Base-by-base conservation (phyloP, 345 rosid genomes). In the Ailanthus altissimus region DNA sequence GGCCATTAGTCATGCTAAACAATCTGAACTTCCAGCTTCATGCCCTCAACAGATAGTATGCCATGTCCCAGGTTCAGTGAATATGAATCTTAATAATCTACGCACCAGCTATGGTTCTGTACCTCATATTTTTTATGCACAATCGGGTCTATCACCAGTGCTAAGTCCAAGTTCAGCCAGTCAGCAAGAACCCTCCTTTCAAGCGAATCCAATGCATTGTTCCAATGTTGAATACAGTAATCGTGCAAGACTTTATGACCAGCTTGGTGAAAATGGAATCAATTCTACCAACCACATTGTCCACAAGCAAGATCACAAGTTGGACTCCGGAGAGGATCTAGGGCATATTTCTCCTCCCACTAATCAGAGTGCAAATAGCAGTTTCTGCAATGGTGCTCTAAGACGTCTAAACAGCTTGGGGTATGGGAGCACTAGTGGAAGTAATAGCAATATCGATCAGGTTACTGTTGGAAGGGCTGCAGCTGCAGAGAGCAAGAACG, bases 291-390 rank as follows among this genome's bases (percentile, higher is more conserved):
- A 77, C 50, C 81, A 74, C 18, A 67, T 77, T 26, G 40, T 58
- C 50, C 80, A 84, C 80, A 81, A 79, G 77, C 76, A 54, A 43
- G 88, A 84, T 16, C 67, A 81, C 40, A 83, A 65, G 58, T 67
- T 79, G 61, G 84, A 86, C 60, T 73, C 83, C 42, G 7, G 72
- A 72, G 93, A 90, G 60, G 96, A 91, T 66, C 86, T 81, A 69
- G 90, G 89, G 71, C 83, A 79, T 75, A 65, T 85, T 67, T 88
- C 90, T 73, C 81, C 91, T 7, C 79, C 82, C 42, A 81, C 89
- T 12, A 91, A 91, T 74, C 90, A 87, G 81, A 90, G 95, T 79
- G 89, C 81, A 68, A 85, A 74, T 81, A 88, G 93, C 69, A 89
- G 92, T 76, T 88, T 86, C 79, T 88, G 89, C 74, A 88, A 88